Base-by-base conservation (phyloP, 306 rosid genomes). In the Begonia fuchsioides region DNA sequence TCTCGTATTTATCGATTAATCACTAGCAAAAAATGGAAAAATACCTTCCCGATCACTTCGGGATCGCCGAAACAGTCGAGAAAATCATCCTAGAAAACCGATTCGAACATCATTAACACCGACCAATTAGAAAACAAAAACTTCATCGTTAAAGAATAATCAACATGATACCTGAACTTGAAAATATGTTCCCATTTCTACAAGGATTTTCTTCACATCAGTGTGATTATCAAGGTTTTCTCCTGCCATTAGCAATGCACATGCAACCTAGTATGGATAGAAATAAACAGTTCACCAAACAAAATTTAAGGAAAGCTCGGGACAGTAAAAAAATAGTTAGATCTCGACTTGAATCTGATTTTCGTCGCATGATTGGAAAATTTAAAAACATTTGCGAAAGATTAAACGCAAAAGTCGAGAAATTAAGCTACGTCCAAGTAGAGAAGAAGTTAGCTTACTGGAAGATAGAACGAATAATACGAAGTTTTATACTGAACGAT, bases 401-500 rank as follows among this genome's bases (percentile, higher is more conserved):
- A 26, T 1, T 6, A 26, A 26, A 32, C 12, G 9, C 5, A 32
- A 13, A 35, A 51, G 20, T 44, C 35, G 43, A 13, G 11, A 51
- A 47, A 14, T 12, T 1, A 10, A 8, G 38, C 44, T 13, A 11
- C 19, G 10, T 1, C 12, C 35, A 26, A 0, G n/a, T n/a, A n/a
- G 35, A 4, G 7, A 4, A 3, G 17, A 13, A 57, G 7, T 53
- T 44, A 7, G 64, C 98, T 77, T 61, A 90, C 92, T 8, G 95
- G 95, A 53, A 84, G 94, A 74, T 90, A 90, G 65, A 90, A 85
- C 32, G 98, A 90, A 71, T 90, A 90, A 56, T 90, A 90, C 26
- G 83, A 84, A 13, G 98, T 84, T 72, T 90, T 90, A 71, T 79
- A 85, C 67, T 90, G 94, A 70, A 90, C 95, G 69, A 90, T 81